Evolutionary conservation across 1,284 basidiomycete species (phyloP), one percentile per base, ranked within the genome.

Genomic region (Malassezia pachydermatis): DNA sequence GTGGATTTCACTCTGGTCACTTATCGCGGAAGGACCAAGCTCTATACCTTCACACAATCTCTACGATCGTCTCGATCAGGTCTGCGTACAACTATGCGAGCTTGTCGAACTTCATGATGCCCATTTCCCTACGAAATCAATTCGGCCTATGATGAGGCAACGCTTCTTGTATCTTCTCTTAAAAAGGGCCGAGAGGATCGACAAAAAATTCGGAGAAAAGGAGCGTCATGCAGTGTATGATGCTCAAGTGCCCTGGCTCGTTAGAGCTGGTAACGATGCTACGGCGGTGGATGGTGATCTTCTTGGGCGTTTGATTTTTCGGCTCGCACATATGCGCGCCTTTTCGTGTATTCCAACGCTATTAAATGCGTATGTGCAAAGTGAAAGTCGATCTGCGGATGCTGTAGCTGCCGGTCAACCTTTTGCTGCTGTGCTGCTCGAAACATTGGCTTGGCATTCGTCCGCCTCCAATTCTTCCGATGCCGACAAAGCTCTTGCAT

Each of bases 131-230:
- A 27, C 10, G 2, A 39, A 23, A 17, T 5, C 23, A 17, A 36
- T 42, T 7, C 44, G 43, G 9, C 14, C 16, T 4, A 13, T 8
- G 16, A 23, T 41, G 28, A 22, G 39, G 13, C 44, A 29, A 9
- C 44, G 50, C 20, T 30, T 46, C 17, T 10, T 52, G 14, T 52
- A 52, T 30, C 45, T 52, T 4, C 11, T 52, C 19, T 24, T 52
- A 2, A 52, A 52, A 27, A 44, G 45, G 7, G 44, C 36, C 19
- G 50, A 52, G 27, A 30, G 45, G 0, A 39, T 51, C 19, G 41
- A 50, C 24, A 3, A 3, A 8, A 22, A 2, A 10, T 14, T 30
- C 11, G 22, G 17, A 1, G 32, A 28, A 6, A 27, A 17, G 4
- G 20, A 17, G 3, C 28, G 36, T 4, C 34, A 22, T 14, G 27